Evolutionary conservation across 169 alveolate species (phyloP).

Genomic region (Plasmodium chabaudi): DNA sequence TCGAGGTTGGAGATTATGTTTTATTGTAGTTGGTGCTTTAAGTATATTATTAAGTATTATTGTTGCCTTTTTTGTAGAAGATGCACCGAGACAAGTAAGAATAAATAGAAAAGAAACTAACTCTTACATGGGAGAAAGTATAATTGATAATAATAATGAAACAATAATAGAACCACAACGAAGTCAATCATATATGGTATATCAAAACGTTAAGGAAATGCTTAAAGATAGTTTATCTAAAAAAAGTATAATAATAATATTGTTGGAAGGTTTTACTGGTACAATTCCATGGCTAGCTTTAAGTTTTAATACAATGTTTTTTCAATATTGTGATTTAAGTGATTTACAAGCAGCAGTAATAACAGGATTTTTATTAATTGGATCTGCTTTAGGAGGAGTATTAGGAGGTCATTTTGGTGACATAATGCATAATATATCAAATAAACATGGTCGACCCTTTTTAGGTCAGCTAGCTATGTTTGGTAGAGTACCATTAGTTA

Average conservation of each 20-base stretch:
- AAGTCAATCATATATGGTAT: slow-evolving; percentile 61
- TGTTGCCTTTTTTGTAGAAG: slow-evolving; percentile 86
- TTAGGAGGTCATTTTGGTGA: slow-evolving; percentile 92
- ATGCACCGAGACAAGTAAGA: slow-evolving; percentile 82
- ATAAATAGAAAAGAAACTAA: slow-evolving; percentile 34
- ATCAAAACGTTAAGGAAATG: slow-evolving; percentile 37
- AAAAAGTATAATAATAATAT: slow-evolving; percentile 61
- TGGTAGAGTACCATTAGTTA: slow-evolving; percentile 61
- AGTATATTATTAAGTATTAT: slow-evolving; percentile 83
- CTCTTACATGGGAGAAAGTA: slow-evolving; percentile 13
- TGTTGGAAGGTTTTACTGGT: slow-evolving; percentile 89
- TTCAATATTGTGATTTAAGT: slow-evolving; percentile 91
- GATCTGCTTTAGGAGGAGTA: slow-evolving; percentile 92
- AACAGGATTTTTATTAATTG: slow-evolving; percentile 88
- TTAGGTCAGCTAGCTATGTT: slow-evolving; percentile 84
- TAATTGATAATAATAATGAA: neutral
- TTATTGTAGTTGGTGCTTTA: slow-evolving; percentile 85
- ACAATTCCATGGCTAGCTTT: slow-evolving; percentile 93
- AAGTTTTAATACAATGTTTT: slow-evolving; percentile 90
- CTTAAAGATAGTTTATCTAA: slow-evolving; percentile 69
- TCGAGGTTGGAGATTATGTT: slow-evolving; percentile 89
- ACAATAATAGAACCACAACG: neutral
- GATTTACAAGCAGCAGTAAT: slow-evolving; percentile 90
- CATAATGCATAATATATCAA: slow-evolving; percentile 83
- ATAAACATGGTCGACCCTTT: slow-evolving; percentile 90